A percentile compares a stretch with the other conserved stretches of the same genome.
Evolutionary conservation across 164 flowering plant genomes (phyloP).

Genomic region (Akebia trifoliata): DNA sequence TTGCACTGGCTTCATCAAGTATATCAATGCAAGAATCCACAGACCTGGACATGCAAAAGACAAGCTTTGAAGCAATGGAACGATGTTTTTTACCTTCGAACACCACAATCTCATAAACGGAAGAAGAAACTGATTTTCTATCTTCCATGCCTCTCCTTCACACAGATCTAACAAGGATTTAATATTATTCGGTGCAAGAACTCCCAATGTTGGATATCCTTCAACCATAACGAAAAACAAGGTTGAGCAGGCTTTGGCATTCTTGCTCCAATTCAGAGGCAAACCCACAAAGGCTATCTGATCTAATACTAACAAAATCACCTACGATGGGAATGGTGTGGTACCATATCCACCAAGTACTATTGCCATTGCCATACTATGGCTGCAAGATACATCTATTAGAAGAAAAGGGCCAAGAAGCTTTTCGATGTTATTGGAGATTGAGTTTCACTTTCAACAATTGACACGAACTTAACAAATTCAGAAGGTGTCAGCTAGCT

Average conservation of each 20-base stretch:
- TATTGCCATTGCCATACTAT: conserved; percentile 21
- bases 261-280: conserved; percentile 27
- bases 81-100: conserved; percentile 15
- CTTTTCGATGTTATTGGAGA: conserved; percentile 29
- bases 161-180: conserved; percentile 20
- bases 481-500: no score
- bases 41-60: conserved; percentile 33
- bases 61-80: conserved; percentile 27
- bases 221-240: conserved; percentile 35
- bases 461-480: conserved; percentile 28
- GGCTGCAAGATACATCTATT: conserved; percentile 32
- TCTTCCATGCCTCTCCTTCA: conserved; percentile 6
- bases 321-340: no score
- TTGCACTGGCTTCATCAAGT: conserved; percentile 29
- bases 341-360: no score
- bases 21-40: conserved; percentile 33
- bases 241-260: conserved; percentile 32
- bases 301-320: conserved; percentile 36
- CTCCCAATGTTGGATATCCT: conserved; percentile 32
- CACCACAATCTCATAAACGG: conserved; percentile 11
- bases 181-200: conserved; percentile 39
- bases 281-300: conserved; percentile 20
- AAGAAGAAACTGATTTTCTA: conserved; percentile 6
- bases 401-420: conserved; percentile 37
- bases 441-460: conserved; percentile 34